Evolutionary conservation across 2,329 filamentous ascomycete species (phyloP), one percentile per base, ranked within the genome.

Genomic region (Arachnopeziza araneosa): DNA sequence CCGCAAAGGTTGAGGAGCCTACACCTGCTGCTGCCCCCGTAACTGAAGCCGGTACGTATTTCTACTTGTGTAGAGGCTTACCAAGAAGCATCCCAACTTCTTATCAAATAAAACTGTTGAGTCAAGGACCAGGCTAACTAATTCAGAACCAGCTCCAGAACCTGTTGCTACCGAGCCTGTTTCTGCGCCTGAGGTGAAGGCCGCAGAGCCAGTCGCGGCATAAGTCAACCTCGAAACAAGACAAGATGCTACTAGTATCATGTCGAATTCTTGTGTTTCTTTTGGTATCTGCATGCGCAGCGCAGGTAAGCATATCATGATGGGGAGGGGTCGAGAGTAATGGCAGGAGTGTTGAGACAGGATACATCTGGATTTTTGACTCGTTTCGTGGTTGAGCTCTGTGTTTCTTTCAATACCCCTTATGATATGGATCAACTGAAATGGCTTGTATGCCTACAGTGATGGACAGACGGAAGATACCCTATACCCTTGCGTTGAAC

Each of bases 401-500:
- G 62, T 53, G 53, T 62, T 63, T 64, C 61, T 67, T 53, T 60
- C 53, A 67, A 68, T 68, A 68, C 65, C 66, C 67, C 60, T 57
- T 63, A 63, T 54, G 59, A 66, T 59, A 60, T 56, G 59, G 65
- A 65, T 64, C 64, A 61, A 62, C 32, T 22, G 62, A 57, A 59
- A 58, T 58, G 62, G 60, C 57, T 58, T 30, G 54, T 52, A 57
- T 19, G 62, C 23, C 19, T 59, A 59, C 63, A 58, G 62, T 64
- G 57, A 61, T 61, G 60, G 62, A 66, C 64, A 63, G 64, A 64
- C 58, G 64, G 57, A 66, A 62, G 64, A 69, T 68, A 68, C 66
- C 67, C 67, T 57, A 69, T 68, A 69, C 66, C 67, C 67, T 61
- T 66, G 63, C 62, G 64, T 66, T 60, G 57, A 62, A 26, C 59